Conservation (phyloP, 495 filamentous ascomycete genomes). For the Podospora sp. region DNA sequence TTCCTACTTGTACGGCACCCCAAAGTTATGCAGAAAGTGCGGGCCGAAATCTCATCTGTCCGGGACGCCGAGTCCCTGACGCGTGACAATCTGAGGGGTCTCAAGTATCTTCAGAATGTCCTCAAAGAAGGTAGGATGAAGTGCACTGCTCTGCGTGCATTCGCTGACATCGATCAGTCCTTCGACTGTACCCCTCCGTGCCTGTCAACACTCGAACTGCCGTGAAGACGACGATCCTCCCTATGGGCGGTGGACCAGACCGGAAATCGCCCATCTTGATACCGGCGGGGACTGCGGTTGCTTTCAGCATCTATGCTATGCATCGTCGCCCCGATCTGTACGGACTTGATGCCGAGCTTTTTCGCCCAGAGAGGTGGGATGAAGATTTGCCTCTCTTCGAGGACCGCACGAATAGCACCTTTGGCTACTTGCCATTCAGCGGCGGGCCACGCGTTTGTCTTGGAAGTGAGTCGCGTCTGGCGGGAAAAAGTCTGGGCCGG, state of each 20-base stretch:
- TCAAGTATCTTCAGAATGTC: constrained; percentile 15
- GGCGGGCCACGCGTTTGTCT: constrained; percentile 12
- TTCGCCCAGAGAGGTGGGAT: constrained; percentile 11
- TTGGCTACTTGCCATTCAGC: constrained; percentile 13
- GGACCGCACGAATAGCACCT: constrained; percentile 5
- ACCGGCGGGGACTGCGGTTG: constrained; percentile 10
- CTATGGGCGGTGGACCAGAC: constrained; percentile 13
- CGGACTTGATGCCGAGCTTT: constrained; percentile 9
- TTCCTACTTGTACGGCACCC: constrained; percentile 13
- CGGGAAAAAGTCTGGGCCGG: background rate
- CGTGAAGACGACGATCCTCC: constrained; percentile 6
- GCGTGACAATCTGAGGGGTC: constrained; percentile 4
- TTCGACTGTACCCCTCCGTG: constrained; percentile 15
- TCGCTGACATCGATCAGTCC: background rate
- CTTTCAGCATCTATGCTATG: constrained; percentile 6
- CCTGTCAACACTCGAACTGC: constrained; percentile 14
- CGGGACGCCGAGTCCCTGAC: constrained; percentile 5
- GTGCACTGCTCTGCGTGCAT: no score
- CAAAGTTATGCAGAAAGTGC: constrained; percentile 10
- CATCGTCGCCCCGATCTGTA: constrained; percentile 12
- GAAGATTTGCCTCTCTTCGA: constrained; percentile 16
- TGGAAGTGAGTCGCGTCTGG: constrained; percentile 3
- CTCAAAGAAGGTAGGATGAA: constrained; percentile 12
- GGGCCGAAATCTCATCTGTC: constrained; percentile 8
- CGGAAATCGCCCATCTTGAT: constrained; percentile 9